Percentiles rank a stretch among this genome's conserved stretches.
These are phyloP conservation scores for Zygosaccharomyces sapae DNA, from an alignment of 1,139 yeast genomes.

Conservation along the genomic window DNA sequence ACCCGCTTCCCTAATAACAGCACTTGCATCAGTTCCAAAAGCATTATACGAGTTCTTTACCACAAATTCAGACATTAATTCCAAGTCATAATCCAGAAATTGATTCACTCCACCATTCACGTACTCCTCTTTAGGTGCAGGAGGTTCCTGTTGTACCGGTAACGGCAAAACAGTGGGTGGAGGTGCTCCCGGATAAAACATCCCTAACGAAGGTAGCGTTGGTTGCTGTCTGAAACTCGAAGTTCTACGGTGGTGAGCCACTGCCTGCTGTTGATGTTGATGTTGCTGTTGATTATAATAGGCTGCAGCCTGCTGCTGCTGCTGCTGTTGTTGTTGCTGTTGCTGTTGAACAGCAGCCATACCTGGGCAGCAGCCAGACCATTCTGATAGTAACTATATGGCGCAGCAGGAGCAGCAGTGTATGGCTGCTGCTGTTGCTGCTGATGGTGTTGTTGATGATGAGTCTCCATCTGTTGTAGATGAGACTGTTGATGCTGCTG, in stretches of 20 bases:
- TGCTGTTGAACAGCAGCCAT: no score
- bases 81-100: slow-evolving; percentile 72
- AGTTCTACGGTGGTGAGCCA: slow-evolving; percentile 11
- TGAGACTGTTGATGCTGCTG: slow-evolving; percentile 10
- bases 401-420: slow-evolving; percentile 7
- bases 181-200: slow-evolving; percentile 17
- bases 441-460: slow-evolving; percentile 9
- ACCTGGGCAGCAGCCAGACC: slow-evolving; percentile 2
- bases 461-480: slow-evolving; percentile 4
- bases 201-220: slow-evolving; percentile 24
- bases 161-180: slow-evolving; percentile 17
- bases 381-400: slow-evolving; percentile 1
- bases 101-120: slow-evolving; percentile 72
- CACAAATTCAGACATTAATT: slow-evolving; percentile 71
- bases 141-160: slow-evolving; percentile 10
- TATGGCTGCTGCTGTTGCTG: slow-evolving; percentile 14
- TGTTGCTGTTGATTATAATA: slow-evolving; percentile 5
- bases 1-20: slow-evolving; percentile 17
- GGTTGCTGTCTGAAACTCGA: slow-evolving; percentile 15
- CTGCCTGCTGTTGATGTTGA: slow-evolving; percentile 9
- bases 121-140: slow-evolving; percentile 19
- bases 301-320: slow-evolving; percentile 11
- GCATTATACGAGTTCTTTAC: slow-evolving; percentile 51
- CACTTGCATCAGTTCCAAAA: slow-evolving; percentile 45
- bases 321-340: no score